phyloP scores from a whole-genome alignment of 768 basidiomycete genomes.

The Mycena amicta region DNA sequence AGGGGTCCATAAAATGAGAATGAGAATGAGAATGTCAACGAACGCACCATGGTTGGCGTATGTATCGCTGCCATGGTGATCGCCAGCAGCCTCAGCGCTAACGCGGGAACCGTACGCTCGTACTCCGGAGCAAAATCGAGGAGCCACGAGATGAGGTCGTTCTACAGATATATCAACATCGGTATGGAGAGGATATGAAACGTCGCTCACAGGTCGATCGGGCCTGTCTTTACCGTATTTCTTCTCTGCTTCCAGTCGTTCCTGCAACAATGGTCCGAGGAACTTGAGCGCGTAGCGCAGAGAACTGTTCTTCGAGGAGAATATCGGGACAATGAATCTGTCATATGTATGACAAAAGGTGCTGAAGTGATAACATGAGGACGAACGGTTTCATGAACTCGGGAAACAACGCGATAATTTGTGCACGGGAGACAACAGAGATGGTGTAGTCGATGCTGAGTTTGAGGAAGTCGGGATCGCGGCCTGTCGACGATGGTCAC shows the following conservation, averaged over 20 bases:
- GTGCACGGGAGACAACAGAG: slow-evolving; percentile 20
- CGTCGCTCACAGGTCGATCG: slow-evolving; percentile 29
- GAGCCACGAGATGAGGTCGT: slow-evolving; percentile 22
- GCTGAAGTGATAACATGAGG: background rate
- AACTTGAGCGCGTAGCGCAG: slow-evolving; percentile 14
- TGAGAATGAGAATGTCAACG: slow-evolving; percentile 2
- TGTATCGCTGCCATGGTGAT: slow-evolving; percentile 47
- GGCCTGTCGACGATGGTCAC: slow-evolving; percentile 35
- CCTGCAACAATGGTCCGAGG: slow-evolving; percentile 35
- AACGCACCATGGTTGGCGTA: slow-evolving; percentile 41
- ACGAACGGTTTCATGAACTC: slow-evolving; percentile 35
- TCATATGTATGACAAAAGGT: background rate
- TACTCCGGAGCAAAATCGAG: slow-evolving; percentile 28
- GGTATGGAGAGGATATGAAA: slow-evolving; percentile 8
- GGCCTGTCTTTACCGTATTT: slow-evolving; percentile 30
- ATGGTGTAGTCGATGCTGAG: slow-evolving; percentile 28
- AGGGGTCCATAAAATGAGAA: slow-evolving; percentile 9
- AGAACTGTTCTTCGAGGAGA: slow-evolving; percentile 3
- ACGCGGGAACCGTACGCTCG: slow-evolving; percentile 24
- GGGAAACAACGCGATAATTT: slow-evolving; percentile 31
- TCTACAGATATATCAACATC: slow-evolving; percentile 26
- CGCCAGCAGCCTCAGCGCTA: slow-evolving; percentile 34
- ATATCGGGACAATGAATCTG: slow-evolving; percentile 28
- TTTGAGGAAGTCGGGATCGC: slow-evolving; percentile 30
- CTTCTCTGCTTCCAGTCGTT: slow-evolving; percentile 28